Conservation (phyloP, 257 asterid genomes). For the Thymus quinquecostatus region DNA sequence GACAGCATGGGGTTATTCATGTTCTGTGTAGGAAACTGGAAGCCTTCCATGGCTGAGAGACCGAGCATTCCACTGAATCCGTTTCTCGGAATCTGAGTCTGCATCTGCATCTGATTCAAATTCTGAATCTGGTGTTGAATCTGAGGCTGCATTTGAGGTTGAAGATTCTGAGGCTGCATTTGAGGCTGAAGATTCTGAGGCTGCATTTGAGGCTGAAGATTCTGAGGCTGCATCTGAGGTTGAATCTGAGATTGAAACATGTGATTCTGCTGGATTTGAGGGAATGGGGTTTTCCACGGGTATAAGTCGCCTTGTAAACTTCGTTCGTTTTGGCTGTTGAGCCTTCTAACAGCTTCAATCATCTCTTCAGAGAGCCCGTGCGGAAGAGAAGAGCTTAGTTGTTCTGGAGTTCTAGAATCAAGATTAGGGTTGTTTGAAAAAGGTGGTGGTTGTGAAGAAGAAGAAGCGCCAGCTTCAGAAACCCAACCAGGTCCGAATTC, state of each 20-base stretch:
- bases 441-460: constrained; percentile 44
- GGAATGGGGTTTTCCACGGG: constrained; percentile 41
- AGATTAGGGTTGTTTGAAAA: constrained; percentile 35
- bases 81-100: constrained; percentile 37
- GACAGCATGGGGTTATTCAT: constrained; percentile 16
- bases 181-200: constrained; percentile 11
- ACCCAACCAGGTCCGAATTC: constrained; percentile 97
- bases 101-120: constrained; percentile 27
- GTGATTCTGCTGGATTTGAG: constrained; percentile 48
- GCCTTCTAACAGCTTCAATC: constrained; percentile 63
- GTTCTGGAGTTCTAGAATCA: constrained; percentile 41
- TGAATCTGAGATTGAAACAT: constrained; percentile 34
- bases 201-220: constrained; percentile 17
- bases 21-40: constrained; percentile 28
- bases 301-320: constrained; percentile 37
- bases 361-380: constrained; percentile 49
- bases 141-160: constrained; percentile 32
- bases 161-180: constrained; percentile 6
- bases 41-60: constrained; percentile 31
- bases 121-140: constrained; percentile 41
- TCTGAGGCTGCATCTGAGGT: not conserved
- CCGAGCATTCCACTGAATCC: constrained; percentile 55
- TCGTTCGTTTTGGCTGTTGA: constrained; percentile 56
- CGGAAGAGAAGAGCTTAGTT: constrained; percentile 35
- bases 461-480: constrained; percentile 54